A percentile compares a stretch with the other conserved stretches of the same genome.
Conservation (phyloP, 352 stramenopile genomes). For the Elongisporangium undulatum region DNA sequence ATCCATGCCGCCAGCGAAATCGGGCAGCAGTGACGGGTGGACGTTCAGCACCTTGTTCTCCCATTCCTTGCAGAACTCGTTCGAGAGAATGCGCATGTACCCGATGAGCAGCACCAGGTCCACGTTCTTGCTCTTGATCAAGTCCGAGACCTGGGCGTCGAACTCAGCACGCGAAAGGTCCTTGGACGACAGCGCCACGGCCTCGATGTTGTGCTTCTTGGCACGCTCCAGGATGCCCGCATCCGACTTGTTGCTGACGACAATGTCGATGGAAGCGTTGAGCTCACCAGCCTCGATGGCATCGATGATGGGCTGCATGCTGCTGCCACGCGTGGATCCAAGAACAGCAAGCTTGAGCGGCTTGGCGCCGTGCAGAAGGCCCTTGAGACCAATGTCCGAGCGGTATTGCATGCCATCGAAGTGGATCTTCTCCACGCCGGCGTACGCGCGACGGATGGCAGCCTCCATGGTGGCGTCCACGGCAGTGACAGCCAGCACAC, state of each 20-base stretch:
- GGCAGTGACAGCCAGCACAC: conserved; percentile 97
- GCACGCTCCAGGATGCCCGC: conserved; percentile 95
- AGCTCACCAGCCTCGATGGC: conserved; percentile 86
- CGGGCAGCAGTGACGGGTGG: conserved; percentile 97
- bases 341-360: conserved; percentile 92
- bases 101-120: conserved; percentile 98
- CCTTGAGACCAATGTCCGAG: conserved; percentile 96
- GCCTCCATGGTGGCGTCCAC: conserved; percentile 85
- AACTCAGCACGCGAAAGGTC: conserved; percentile 91
- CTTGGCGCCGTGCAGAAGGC: conserved; percentile 86
- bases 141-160: conserved; percentile 93
- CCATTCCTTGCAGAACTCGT: conserved; percentile 95
- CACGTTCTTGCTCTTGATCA: conserved; percentile 90
- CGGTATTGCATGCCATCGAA: conserved; percentile 95
- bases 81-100: conserved; percentile 99
- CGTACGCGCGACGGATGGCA: conserved; percentile 92
- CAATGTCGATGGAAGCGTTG: conserved; percentile 94
- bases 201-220: conserved; percentile 67
- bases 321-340: conserved; percentile 95
- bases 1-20: conserved; percentile 99
- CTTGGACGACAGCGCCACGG: conserved; percentile 54
- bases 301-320: conserved; percentile 95
- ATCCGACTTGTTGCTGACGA: conserved; percentile 94
- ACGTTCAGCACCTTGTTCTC: conserved; percentile 97
- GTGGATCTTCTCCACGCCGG: conserved; percentile 79